Evolutionary conservation across 2,329 filamentous ascomycete species (phyloP), one percentile per base, ranked within the genome.

Genomic region (Colletotrichum ledebouriae): DNA sequence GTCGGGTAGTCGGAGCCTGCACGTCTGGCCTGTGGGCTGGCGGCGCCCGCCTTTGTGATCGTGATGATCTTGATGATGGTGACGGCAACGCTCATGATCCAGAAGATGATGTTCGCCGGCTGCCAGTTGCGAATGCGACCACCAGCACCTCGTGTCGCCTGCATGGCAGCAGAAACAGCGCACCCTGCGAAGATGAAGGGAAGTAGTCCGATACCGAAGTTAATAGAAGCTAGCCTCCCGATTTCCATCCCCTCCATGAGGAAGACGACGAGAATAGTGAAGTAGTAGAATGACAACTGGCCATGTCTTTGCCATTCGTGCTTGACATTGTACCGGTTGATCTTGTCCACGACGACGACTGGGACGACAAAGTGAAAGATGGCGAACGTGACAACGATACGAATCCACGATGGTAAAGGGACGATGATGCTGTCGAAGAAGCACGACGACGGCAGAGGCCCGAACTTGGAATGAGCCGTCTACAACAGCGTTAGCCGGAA

Each of bases 201-300:
- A 20, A 72, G 61, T 50, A 75, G 71, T 33, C 71, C 67, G 58
- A 73, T 52, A 50, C 72, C 66, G 66, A 74, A 62, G 57, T 65
- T 42, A 37, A 71, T 47, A 44, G 20, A 42, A 4, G 59, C 71
- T 11, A 75, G 68, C 25, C 71, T 67, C 4, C 59, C 73, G 9
- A 76, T 59, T 63, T 76, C 74, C 56, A 75, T 68, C 22, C 66
- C 63, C 63, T 76, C 64, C 73, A 75, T 73, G 15, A 72, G 70
- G 20, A 72, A 59, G 33, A 74, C 57, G 7, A 72, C 72, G 57
- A 61, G 58, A 11, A 75, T 59, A 41, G 65, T 66, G 53, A 75
- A 73, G 70, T 73, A 75, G 67, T 75, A 76, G 34, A 67, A 63
- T 3, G 56, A 67, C 1, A 72, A 13, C n/a, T 70, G 59, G 10